phyloP scores from a whole-genome alignment of 2,329 filamentous ascomycete species.

The Fusarium sp. region DNA sequence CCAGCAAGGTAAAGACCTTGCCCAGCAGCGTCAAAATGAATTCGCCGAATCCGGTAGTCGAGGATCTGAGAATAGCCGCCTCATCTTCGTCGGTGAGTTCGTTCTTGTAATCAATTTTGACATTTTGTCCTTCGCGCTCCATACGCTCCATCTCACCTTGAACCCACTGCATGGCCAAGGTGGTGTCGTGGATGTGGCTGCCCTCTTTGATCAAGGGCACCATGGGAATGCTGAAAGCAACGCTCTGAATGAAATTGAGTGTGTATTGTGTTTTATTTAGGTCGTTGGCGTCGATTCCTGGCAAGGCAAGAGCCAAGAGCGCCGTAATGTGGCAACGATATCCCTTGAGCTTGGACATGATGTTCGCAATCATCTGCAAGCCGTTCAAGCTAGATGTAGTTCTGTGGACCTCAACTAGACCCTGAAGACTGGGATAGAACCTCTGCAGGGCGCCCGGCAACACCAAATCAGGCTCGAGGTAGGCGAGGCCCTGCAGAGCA shows the following conservation, averaged over 20 bases:
- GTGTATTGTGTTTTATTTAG: conserved; percentile 96
- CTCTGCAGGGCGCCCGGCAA: conserved; percentile 92
- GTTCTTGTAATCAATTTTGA: conserved; percentile 85
- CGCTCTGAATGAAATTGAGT: conserved; percentile 92
- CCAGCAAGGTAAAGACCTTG: conserved; percentile 93
- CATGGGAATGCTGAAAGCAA: conserved; percentile 96
- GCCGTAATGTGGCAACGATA: conserved; percentile 97
- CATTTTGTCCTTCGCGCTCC: conserved; percentile 85
- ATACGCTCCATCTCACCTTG: conserved; percentile 94
- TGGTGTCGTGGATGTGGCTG: conserved; percentile 76
- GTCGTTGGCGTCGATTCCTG: conserved; percentile 97
- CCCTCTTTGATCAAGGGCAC: conserved; percentile 74
- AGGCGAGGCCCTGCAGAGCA: conserved; percentile 89
- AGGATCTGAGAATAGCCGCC: conserved; percentile 88
- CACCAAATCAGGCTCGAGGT: conserved; percentile 90
- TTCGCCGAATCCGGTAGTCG: conserved; percentile 92
- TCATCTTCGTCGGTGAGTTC: conserved; percentile 90
- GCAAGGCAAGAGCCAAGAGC: conserved; percentile 89
- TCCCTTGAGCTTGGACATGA: conserved; percentile 94
- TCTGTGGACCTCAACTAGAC: conserved; percentile 94
- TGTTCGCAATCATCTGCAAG: conserved; percentile 89
- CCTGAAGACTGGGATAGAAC: conserved; percentile 97
- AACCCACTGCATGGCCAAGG: conserved; percentile 91
- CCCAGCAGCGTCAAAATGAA: conserved; percentile 92
- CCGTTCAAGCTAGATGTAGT: conserved; percentile 94